These are phyloP conservation scores for Cerrena zonata DNA, from an alignment of 1,284 basidiomycete genomes.

Conservation along the genomic window DNA sequence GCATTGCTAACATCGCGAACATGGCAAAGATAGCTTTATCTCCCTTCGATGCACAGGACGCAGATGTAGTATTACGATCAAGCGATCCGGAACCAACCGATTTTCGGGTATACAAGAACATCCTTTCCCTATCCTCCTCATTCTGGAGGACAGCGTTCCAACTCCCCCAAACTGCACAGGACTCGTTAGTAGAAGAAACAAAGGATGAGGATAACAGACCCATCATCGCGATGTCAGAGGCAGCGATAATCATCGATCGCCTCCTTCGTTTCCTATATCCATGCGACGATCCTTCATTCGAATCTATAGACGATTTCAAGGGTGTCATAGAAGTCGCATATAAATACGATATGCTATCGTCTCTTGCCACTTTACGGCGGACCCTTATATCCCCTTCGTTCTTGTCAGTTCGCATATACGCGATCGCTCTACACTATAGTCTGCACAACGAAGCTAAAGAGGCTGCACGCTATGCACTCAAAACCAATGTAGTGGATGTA, in stretches of 20 bases:
- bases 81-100: slow-evolving; percentile 27
- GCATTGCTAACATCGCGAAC: neutral
- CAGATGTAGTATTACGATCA: slow-evolving; percentile 53
- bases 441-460: slow-evolving; percentile 48
- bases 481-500: neutral
- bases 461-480: slow-evolving; percentile 37
- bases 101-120: slow-evolving; percentile 56
- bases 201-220: neutral
- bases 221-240: slow-evolving; percentile 12
- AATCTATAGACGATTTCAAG: slow-evolving; percentile 46
- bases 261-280: slow-evolving; percentile 15
- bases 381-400: slow-evolving; percentile 44
- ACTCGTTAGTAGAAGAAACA: too few relatives aligned
- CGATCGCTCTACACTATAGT: slow-evolving; percentile 47
- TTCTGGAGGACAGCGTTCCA: slow-evolving; percentile 67
- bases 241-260: slow-evolving; percentile 10
- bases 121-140: slow-evolving; percentile 56
- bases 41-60: slow-evolving; percentile 39
- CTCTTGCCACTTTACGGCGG: slow-evolving; percentile 46
- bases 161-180: slow-evolving; percentile 47
- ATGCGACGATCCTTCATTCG: slow-evolving; percentile 35
- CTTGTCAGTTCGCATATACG: slow-evolving; percentile 50
- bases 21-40: neutral
- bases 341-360: slow-evolving; percentile 60
- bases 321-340: slow-evolving; percentile 51